Evolutionary conservation across 2,329 filamentous ascomycete species (phyloP).

Genomic region (Fusarium sarcochroum): DNA sequence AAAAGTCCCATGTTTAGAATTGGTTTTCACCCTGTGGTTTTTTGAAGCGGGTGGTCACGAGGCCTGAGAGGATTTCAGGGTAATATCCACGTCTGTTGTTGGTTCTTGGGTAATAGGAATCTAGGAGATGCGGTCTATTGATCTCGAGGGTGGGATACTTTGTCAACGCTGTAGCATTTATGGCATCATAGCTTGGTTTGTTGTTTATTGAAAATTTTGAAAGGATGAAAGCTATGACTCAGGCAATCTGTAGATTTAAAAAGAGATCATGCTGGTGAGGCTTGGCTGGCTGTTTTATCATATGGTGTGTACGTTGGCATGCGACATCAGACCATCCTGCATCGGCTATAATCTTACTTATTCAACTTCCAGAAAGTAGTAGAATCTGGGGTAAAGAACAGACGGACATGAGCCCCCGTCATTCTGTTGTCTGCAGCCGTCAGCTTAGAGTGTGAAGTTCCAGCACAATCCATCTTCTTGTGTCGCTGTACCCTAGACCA

Average conservation of each 20-base stretch:
- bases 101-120: constrained; percentile 25
- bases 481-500: background rate
- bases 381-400: constrained; percentile 24
- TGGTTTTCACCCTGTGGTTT: constrained; percentile 33
- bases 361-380: constrained; percentile 7
- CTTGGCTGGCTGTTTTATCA: constrained; percentile 13
- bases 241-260: background rate
- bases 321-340: constrained; percentile 33
- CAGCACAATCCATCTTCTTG: background rate
- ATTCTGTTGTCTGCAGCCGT: constrained; percentile 8
- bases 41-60: constrained; percentile 32
- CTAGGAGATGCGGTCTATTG: background rate
- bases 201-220: background rate
- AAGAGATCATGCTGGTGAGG: constrained; percentile 9
- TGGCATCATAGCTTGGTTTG: constrained; percentile 10
- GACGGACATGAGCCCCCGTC: background rate
- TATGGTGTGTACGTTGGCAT: constrained; percentile 20
- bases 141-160: background rate
- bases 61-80: constrained; percentile 18
- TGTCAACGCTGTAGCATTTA: constrained; percentile 21
- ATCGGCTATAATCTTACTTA: constrained; percentile 19
- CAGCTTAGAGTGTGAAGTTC: background rate
- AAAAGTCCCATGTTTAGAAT: constrained; percentile 29
- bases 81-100: constrained; percentile 13
- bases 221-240: background rate